Evolutionary conservation across 306 rosid species (phyloP).

Genomic region (Sophora flavescens): DNA sequence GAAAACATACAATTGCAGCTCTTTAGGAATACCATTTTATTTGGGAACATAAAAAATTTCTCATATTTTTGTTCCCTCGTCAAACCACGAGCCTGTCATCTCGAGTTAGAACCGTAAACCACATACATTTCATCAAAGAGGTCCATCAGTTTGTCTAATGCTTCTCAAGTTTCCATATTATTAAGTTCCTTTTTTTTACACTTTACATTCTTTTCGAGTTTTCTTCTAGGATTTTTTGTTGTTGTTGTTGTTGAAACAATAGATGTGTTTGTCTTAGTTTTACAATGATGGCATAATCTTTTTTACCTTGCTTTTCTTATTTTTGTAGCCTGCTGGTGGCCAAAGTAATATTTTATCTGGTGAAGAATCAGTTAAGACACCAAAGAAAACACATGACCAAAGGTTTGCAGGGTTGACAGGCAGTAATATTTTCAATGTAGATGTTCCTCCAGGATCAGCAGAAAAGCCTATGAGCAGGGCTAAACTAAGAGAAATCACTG

Average conservation of each 20-base stretch:
- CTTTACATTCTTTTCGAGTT: neutral
- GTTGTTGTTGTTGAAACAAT: neutral
- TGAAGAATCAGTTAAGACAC: slow-evolving; percentile 77
- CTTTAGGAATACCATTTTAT: slow-evolving; percentile 8
- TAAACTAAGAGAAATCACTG: slow-evolving; percentile 90
- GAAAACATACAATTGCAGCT: slow-evolving; percentile 21
- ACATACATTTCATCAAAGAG: neutral
- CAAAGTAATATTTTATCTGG: slow-evolving; percentile 84
- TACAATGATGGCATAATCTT: neutral
- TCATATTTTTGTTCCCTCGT: neutral
- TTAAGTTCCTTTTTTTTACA: neutral
- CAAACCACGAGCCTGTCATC: neutral
- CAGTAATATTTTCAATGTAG: slow-evolving; percentile 80
- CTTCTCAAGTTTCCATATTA: neutral
- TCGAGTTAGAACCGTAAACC: neutral
- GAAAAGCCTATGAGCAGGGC: slow-evolving; percentile 87
- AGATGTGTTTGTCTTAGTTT: neutral
- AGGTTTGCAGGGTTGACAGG: slow-evolving; percentile 88
- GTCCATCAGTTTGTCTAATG: neutral
- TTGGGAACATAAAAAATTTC: slow-evolving; percentile 22
- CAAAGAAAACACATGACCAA: slow-evolving; percentile 84
- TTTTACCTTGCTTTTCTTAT: neutral
- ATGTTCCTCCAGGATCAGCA: slow-evolving; percentile 72
- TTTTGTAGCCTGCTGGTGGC: slow-evolving; percentile 88
- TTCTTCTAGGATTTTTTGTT: neutral